A percentile compares a stretch with the other conserved stretches of the same genome.
These are phyloP conservation scores for Kluyveromyces wickerhamii DNA, from an alignment of 805 yeast genomes.

Conservation along the genomic window DNA sequence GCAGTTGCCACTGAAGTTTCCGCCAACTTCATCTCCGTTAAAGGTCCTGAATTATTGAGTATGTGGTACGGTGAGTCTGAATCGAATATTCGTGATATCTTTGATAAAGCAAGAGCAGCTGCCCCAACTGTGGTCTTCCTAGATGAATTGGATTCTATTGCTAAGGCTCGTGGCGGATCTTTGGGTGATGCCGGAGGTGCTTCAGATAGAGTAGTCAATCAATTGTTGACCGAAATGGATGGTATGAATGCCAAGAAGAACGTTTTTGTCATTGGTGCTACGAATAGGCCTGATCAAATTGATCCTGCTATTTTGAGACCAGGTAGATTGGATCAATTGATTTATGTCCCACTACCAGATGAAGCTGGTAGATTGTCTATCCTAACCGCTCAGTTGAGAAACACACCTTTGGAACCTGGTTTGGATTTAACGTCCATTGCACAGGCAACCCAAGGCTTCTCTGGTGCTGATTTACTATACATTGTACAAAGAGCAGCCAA, in stretches of 20 bases:
- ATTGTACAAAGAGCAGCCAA: conserved; percentile 98
- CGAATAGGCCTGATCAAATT: conserved; percentile 98
- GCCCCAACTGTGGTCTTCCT: conserved; percentile 98
- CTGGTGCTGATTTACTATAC: conserved; percentile 97
- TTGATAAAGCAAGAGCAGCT: conserved; percentile 98
- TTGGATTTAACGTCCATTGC: conserved; percentile 83
- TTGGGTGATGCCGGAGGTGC: conserved; percentile 96
- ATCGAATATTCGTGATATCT: conserved; percentile 93
- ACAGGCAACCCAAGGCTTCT: conserved; percentile 91
- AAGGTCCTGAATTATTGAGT: conserved; percentile 93
- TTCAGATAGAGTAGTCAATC: conserved; percentile 92
- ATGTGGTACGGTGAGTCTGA: conserved; percentile 99
- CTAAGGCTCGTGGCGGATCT: conserved; percentile 92
- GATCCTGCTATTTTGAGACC: conserved; percentile 99
- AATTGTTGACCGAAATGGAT: conserved; percentile 95
- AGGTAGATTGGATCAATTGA: conserved; percentile 97
- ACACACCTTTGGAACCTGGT: conserved; percentile 98
- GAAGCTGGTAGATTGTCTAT: conserved; percentile 90
- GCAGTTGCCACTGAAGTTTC: conserved; percentile 99
- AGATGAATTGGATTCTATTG: conserved; percentile 97
- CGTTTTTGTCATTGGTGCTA: conserved; percentile 98
- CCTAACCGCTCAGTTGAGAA: conserved; percentile 91
- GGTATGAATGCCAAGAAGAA: conserved; percentile 99
- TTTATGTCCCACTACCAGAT: conserved; percentile 97
- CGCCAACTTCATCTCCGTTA: conserved; percentile 94